Conservation (phyloP, 2,329 filamentous ascomycete species). For the Xylaria sp. region DNA sequence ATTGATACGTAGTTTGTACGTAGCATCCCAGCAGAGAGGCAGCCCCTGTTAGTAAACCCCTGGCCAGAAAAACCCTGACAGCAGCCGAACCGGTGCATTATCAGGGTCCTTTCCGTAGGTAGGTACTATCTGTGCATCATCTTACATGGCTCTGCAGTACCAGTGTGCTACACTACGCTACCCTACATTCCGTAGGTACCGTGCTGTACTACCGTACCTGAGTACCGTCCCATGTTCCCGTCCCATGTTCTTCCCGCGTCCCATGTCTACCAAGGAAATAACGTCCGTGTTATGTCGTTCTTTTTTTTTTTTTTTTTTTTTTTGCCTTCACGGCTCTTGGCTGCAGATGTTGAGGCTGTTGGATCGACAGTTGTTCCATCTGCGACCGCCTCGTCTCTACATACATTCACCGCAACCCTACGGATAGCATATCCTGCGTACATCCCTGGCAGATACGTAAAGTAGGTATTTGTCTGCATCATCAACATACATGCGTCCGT, state of each 20-base stretch:
- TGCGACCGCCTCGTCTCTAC: conserved; percentile 30
- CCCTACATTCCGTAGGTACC: background rate
- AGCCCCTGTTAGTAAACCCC: conserved; percentile 34
- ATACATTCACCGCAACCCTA: background rate
- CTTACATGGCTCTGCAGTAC: background rate
- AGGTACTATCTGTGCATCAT: conserved; percentile 1
- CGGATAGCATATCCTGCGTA: background rate
- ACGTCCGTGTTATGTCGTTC: background rate
- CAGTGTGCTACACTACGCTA: background rate
- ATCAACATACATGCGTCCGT: background rate
- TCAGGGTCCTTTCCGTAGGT: conserved; percentile 33
- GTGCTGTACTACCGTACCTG: background rate
- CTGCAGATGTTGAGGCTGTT: conserved; percentile 38
- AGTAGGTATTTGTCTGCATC: background rate
- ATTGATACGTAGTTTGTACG: background rate
- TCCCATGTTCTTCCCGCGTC: conserved; percentile 16
- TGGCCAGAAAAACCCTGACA: conserved; percentile 25
- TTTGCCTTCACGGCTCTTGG: conserved; percentile 16
- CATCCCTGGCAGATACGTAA: background rate
- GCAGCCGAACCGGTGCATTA: conserved; percentile 18
- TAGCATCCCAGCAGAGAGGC: conserved; percentile 34
- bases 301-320: conserved; percentile 9
- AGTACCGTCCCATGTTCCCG: background rate
- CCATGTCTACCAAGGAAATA: conserved; percentile 7
- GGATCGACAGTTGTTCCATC: conserved; percentile 33